Conservation (phyloP, 768 basidiomycete species). For the Boletus huronensis region DNA sequence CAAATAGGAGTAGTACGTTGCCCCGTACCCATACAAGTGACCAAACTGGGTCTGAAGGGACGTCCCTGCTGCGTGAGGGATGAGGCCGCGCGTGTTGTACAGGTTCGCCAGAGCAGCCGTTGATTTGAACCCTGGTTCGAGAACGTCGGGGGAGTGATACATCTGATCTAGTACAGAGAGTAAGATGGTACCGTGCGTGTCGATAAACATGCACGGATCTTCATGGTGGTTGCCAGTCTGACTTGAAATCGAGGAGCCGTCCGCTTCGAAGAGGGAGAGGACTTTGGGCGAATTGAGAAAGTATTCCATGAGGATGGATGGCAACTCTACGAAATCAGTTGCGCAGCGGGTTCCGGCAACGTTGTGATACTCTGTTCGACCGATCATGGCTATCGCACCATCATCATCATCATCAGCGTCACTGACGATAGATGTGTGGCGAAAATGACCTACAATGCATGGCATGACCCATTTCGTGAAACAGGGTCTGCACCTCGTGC, state of each 20-base stretch:
- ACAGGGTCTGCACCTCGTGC: constrained; percentile 92
- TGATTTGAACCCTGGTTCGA: constrained; percentile 63
- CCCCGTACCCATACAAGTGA: constrained; percentile 93
- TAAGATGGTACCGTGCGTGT: constrained; percentile 87
- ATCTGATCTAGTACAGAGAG: constrained; percentile 86
- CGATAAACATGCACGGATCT: constrained; percentile 78
- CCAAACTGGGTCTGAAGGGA: constrained; percentile 96
- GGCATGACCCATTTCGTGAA: constrained; percentile 99
- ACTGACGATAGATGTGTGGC: neutral
- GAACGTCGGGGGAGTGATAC: constrained; percentile 74
- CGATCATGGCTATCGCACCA: constrained; percentile 80
- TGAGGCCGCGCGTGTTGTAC: constrained; percentile 66
- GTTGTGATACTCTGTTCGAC: constrained; percentile 95
- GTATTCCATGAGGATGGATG: constrained; percentile 98
- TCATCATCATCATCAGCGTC: constrained; percentile 6
- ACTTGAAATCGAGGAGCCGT: constrained; percentile 42
- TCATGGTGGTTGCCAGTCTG: constrained; percentile 64
- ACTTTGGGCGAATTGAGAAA: constrained; percentile 85
- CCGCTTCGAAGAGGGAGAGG: constrained; percentile 68
- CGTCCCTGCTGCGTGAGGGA: constrained; percentile 81
- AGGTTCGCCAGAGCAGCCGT: constrained; percentile 62
- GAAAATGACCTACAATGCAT: constrained; percentile 85
- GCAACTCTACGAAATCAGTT: constrained; percentile 97
- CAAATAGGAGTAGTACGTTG: constrained; percentile 96
- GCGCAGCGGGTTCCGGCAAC: constrained; percentile 97